Evolutionary conservation across 495 filamentous ascomycete genomes (phyloP).

Genomic region (Ascobolus immersus): DNA sequence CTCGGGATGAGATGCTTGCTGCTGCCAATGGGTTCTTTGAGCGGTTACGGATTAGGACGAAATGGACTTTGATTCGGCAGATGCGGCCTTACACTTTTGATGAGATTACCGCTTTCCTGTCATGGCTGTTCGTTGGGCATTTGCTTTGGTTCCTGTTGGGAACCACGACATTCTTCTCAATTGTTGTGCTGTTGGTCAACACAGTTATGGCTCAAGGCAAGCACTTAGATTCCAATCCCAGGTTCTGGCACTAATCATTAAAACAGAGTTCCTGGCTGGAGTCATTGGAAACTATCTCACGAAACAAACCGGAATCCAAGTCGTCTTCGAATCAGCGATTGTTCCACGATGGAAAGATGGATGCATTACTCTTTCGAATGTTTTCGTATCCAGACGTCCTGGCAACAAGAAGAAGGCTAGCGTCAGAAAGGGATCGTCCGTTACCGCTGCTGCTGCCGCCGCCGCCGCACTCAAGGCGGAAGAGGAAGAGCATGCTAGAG

Average conservation of each 20-base stretch:
- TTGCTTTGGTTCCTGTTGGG: constrained; percentile 82
- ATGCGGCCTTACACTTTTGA: constrained; percentile 87
- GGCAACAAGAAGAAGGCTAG: constrained; percentile 42
- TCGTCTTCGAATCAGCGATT: constrained; percentile 93
- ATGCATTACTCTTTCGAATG: constrained; percentile 87
- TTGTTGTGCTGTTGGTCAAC: constrained; percentile 70
- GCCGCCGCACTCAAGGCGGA: constrained; percentile 36
- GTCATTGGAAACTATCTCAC: constrained; percentile 93
- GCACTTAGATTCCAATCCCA: constrained; percentile 6
- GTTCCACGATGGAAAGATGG: constrained; percentile 85
- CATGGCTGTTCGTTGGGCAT: constrained; percentile 83
- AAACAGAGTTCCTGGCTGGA: constrained; percentile 61
- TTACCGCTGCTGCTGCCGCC: constrained; percentile 62
- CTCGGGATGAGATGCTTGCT: constrained; percentile 74
- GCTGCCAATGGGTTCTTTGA: constrained; percentile 86
- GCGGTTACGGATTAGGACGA: constrained; percentile 73
- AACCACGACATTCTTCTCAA: constrained; percentile 89
- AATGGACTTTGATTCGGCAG: constrained; percentile 90
- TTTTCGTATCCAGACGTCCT: constrained; percentile 79
- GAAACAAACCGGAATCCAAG: constrained; percentile 75
- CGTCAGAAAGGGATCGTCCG: constrained; percentile 81
- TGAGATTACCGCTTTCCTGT: constrained; percentile 83
- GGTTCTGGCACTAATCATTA: neutral
- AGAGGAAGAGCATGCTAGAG: constrained; percentile 2
- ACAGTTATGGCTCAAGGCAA: constrained; percentile 85